A percentile compares a stretch with the other conserved stretches of the same genome.
phyloP scores from a whole-genome alignment of 257 asterid genomes.

The Solanum paucissectum region DNA sequence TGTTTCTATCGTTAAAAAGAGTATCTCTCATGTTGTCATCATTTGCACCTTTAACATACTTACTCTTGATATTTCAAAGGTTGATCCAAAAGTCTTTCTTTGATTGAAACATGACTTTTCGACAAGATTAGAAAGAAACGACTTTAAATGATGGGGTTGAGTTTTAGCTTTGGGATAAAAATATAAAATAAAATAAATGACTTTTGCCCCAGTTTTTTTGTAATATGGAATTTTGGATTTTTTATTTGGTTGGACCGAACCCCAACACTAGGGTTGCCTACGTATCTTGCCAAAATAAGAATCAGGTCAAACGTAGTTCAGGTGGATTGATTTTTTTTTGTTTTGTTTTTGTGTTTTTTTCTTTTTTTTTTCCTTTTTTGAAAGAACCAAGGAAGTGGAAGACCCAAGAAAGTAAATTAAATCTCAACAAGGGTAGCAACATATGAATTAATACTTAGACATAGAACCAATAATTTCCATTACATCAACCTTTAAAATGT shows the following conservation, averaged over 20 bases:
- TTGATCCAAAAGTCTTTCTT: background rate
- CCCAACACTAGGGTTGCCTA: background rate
- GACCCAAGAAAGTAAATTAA: too few relatives aligned
- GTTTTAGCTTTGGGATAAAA: fast-evolving
- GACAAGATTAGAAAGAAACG: too few relatives aligned
- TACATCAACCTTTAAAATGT: background rate
- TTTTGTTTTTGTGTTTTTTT: too few relatives aligned
- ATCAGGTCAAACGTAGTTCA: background rate
- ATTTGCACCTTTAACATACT: background rate
- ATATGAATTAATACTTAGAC: too few relatives aligned
- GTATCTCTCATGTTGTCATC: too few relatives aligned
- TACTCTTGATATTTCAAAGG: too few relatives aligned
- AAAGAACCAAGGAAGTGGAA: too few relatives aligned
- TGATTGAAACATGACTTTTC: background rate
- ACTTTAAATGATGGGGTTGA: background rate
- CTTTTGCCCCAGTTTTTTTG: background rate
- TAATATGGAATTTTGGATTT: background rate
- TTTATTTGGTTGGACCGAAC: background rate
- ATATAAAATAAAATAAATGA: background rate
- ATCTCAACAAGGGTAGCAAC: background rate
- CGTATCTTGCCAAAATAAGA: background rate
- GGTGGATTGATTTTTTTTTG: fast-evolving
- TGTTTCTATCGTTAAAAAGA: too few relatives aligned
- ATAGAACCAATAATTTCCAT: fast-evolving
- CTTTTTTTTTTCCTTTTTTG: too few relatives aligned